A percentile compares a stretch with the other conserved stretches of the same genome.
phyloP scores from a whole-genome alignment of 2,329 filamentous ascomycete genomes.

The Metarhizium anisopliae region DNA sequence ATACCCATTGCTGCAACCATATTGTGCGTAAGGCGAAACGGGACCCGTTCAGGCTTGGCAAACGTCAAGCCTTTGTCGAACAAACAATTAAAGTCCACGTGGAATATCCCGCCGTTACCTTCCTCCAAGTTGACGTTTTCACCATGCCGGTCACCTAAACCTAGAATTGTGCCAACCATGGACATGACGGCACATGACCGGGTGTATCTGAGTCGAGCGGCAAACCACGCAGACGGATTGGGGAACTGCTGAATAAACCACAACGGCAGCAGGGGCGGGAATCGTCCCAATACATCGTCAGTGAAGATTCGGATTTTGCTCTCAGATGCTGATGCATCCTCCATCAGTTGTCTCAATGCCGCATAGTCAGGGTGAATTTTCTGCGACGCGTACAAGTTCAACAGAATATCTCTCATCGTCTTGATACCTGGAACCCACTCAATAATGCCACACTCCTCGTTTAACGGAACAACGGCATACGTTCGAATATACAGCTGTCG shows the following conservation, averaged over 20 bases:
- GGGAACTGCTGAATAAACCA: constrained; percentile 98
- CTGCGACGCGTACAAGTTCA: constrained; percentile 67
- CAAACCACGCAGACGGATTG: constrained; percentile 86
- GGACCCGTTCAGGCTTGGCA: constrained; percentile 86
- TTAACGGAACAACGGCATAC: constrained; percentile 91
- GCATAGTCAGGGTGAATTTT: constrained; percentile 62
- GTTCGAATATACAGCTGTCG: constrained; percentile 92
- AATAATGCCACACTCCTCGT: constrained; percentile 95
- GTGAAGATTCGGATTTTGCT: constrained; percentile 64
- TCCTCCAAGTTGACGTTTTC: constrained; percentile 96
- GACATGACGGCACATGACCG: constrained; percentile 96
- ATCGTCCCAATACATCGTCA: constrained; percentile 52
- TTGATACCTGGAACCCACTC: constrained; percentile 98
- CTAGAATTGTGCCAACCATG: constrained; percentile 95
- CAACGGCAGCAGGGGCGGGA: constrained; percentile 75
- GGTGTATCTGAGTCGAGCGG: constrained; percentile 79
- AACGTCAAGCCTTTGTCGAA: constrained; percentile 98
- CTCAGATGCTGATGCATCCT: constrained; percentile 48
- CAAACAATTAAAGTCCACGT: constrained; percentile 98
- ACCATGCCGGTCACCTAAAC: constrained; percentile 87
- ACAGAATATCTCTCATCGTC: constrained; percentile 83
- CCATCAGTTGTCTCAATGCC: constrained; percentile 55
- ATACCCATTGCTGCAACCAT: constrained; percentile 97
- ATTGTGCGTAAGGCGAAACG: constrained; percentile 95
- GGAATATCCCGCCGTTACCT: constrained; percentile 85